phyloP scores from a whole-genome alignment of 441 rosid genomes.

The Pelargonium citronellum region DNA sequence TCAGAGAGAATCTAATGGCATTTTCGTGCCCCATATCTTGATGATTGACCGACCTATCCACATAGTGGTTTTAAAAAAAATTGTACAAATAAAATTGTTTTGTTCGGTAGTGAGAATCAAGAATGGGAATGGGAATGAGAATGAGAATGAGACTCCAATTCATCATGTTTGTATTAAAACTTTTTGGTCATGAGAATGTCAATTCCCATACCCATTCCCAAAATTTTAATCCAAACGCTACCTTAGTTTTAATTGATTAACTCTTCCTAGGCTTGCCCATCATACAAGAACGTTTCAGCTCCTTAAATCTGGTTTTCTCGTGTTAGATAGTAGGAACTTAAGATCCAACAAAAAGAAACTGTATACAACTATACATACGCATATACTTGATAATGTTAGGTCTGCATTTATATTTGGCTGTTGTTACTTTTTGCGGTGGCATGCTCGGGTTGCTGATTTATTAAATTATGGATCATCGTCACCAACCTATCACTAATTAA shows the following conservation, averaged over 20 bases:
- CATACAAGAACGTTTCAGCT: background rate
- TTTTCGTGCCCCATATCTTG: background rate
- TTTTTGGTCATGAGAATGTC: no score
- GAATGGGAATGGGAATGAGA: no score
- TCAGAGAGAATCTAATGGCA: no score
- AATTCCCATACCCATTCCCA: background rate
- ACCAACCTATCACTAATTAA: background rate
- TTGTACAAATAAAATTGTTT: background rate
- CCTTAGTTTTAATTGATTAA: no score
- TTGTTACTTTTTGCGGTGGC: background rate
- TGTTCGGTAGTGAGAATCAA: no score
- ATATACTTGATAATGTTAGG: background rate
- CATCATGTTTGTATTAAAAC: no score
- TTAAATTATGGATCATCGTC: background rate
- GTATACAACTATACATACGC: background rate
- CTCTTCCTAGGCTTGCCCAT: background rate
- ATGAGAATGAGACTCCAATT: no score
- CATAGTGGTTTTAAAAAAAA: background rate
- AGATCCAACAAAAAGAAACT: background rate
- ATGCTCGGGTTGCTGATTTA: background rate
- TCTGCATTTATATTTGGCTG: background rate
- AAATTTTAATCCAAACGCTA: no score
- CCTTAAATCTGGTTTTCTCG: background rate
- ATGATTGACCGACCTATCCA: background rate
- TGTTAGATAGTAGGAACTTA: background rate